phyloP scores from a whole-genome alignment of 2,329 filamentous ascomycete species.

The Penicillium frequentans region DNA sequence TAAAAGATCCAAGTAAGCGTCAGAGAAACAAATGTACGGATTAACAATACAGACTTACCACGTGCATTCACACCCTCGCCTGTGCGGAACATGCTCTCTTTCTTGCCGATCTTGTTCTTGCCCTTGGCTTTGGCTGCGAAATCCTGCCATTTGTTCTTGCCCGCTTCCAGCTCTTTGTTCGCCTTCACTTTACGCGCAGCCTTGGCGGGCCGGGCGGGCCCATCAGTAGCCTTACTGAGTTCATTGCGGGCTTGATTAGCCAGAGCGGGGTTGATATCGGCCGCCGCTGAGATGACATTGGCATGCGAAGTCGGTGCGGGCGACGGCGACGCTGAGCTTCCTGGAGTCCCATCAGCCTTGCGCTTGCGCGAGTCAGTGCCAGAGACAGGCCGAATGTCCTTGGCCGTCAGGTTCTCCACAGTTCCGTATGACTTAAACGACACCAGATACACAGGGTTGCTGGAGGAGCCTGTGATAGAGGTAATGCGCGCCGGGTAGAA shows the following conservation, averaged over 20 bases:
- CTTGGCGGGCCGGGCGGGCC: constrained; percentile 62
- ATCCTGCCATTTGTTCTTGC: constrained; percentile 92
- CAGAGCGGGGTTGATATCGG: constrained; percentile 65
- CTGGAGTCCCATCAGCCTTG: constrained; percentile 77
- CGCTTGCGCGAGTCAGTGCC: constrained; percentile 69
- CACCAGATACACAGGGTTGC: constrained; percentile 87
- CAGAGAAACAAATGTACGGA: background rate
- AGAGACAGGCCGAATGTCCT: constrained; percentile 78
- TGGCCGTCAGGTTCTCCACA: constrained; percentile 76
- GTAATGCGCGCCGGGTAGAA: constrained; percentile 94
- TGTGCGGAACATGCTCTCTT: constrained; percentile 96
- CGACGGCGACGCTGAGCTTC: constrained; percentile 46
- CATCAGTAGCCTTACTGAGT: constrained; percentile 62
- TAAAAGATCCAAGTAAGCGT: constrained; percentile 38
- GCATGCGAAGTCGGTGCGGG: constrained; percentile 45
- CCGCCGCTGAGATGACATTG: constrained; percentile 65
- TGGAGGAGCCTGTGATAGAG: constrained; percentile 88
- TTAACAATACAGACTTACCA: constrained; percentile 58
- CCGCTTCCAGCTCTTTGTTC: constrained; percentile 84
- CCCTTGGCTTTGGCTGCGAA: constrained; percentile 74
- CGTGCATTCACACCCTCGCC: constrained; percentile 81
- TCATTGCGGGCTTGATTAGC: constrained; percentile 65
- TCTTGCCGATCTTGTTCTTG: constrained; percentile 72
- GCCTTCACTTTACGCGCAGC: constrained; percentile 78
- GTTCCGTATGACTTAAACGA: constrained; percentile 87